Percentiles rank a stretch among this genome's conserved stretches.
Conservation (phyloP, 371 early-diverging fungal species). For the Syncephalastrum sp. region DNA sequence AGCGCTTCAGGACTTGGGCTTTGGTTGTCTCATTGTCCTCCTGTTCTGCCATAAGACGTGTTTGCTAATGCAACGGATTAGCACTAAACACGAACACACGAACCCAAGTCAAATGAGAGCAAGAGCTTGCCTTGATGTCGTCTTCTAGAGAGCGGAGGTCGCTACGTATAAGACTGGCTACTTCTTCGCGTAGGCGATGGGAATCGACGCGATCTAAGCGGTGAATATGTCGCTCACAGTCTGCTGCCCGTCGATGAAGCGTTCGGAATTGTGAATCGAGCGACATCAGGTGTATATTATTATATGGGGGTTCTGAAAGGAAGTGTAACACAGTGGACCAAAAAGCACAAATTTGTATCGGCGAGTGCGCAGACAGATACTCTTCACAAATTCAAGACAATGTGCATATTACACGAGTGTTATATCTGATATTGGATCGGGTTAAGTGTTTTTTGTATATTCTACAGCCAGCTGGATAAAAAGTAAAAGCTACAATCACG, state of each 20-base stretch:
- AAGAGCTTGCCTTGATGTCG: conserved; percentile 27
- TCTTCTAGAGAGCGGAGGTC: conserved; percentile 27
- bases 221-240: conserved; percentile 42
- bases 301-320: too few species aligned
- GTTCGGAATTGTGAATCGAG: conserved; percentile 34
- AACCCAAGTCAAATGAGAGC: not conserved
- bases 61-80: conserved; percentile 31
- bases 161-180: conserved; percentile 22
- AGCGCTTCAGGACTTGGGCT: conserved; percentile 38
- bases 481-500: too few species aligned
- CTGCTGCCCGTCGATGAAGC: conserved; percentile 34
- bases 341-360: too few species aligned
- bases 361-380: too few species aligned
- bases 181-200: conserved; percentile 29
- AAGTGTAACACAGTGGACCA: too few species aligned
- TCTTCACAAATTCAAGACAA: too few species aligned
- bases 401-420: too few species aligned
- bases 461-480: too few species aligned
- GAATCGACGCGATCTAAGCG: conserved; percentile 31
- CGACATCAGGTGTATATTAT: conserved; percentile 3
- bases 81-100: not conserved
- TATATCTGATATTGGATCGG: too few species aligned
- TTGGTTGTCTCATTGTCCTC: conserved; percentile 56
- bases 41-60: conserved; percentile 58
- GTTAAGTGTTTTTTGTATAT: too few species aligned